Conservation (phyloP, 768 basidiomycete genomes). For the Amanita phalloides region DNA sequence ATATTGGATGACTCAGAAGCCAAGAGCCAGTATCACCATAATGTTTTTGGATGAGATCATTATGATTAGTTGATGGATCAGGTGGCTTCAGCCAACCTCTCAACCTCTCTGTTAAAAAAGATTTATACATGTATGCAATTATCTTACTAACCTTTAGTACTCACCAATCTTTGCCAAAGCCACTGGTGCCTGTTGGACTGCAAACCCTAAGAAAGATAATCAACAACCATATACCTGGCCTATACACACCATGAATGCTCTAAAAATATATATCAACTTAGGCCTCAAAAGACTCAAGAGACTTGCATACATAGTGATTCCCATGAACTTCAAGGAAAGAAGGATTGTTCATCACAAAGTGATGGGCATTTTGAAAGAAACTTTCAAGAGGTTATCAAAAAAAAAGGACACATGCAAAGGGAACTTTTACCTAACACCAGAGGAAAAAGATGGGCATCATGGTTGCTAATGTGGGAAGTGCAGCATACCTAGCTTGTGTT, state of each 20-base stretch:
- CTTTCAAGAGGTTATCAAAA: background rate
- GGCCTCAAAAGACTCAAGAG: background rate
- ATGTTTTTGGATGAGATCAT: background rate
- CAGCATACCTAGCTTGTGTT: no score
- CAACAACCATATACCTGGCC: background rate
- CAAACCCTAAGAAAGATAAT: background rate
- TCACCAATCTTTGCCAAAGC: no score
- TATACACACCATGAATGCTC: background rate
- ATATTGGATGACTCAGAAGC: background rate
- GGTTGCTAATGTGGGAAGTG: no score
- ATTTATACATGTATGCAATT: no score
- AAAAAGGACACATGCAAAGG: no score
- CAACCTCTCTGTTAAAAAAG: background rate
- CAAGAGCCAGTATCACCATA: background rate
- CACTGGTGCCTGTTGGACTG: background rate
- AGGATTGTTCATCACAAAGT: background rate
- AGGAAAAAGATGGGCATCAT: no score
- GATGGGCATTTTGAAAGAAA: background rate
- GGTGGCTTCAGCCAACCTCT: background rate
- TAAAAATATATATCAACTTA: background rate
- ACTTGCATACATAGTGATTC: background rate
- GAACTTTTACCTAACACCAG: no score
- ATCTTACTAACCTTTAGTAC: no score
- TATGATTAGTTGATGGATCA: constrained; percentile 1
- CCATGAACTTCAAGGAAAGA: background rate